phyloP scores from a whole-genome alignment of 1,284 basidiomycete genomes.

The Coriolopsis trogii region DNA sequence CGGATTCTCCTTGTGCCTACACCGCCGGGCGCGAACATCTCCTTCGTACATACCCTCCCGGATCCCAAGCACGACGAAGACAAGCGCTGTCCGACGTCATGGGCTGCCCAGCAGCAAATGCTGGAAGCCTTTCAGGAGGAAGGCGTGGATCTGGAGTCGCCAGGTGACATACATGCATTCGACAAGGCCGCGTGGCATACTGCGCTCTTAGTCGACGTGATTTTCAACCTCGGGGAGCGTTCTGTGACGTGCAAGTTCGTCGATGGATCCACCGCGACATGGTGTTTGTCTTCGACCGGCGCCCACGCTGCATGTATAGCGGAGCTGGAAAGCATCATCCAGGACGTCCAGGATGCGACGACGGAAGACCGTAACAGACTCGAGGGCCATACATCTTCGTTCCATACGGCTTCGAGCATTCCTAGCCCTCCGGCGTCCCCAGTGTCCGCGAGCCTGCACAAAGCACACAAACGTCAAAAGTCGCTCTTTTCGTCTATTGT shows the following conservation, averaged over 20 bases:
- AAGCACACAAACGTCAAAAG: slow-evolving; percentile 57
- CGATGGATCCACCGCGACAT: slow-evolving; percentile 54
- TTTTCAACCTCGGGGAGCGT: slow-evolving; percentile 54
- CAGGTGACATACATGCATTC: slow-evolving; percentile 58
- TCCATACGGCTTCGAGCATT: not conserved
- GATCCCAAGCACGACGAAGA: slow-evolving; percentile 45
- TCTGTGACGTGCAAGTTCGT: slow-evolving; percentile 56
- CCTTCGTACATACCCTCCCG: slow-evolving; percentile 69
- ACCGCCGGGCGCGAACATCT: slow-evolving; percentile 61
- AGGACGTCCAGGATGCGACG: slow-evolving; percentile 52
- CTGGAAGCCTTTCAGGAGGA: slow-evolving; percentile 45
- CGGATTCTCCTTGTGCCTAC: slow-evolving; percentile 67
- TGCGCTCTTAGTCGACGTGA: slow-evolving; percentile 57
- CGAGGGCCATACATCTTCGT: slow-evolving; percentile 1
- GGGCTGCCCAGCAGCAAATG: slow-evolving; percentile 59
- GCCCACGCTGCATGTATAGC: slow-evolving; percentile 40
- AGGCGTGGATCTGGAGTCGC: slow-evolving; percentile 30
- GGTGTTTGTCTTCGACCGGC: slow-evolving; percentile 40
- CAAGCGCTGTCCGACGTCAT: slow-evolving; percentile 53
- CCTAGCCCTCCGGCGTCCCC: slow-evolving; percentile 7
- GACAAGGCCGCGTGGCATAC: slow-evolving; percentile 65
- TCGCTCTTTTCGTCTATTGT: slow-evolving; percentile 71
- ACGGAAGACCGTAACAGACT: slow-evolving; percentile 5
- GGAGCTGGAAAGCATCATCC: slow-evolving; percentile 51
- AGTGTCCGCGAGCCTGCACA: slow-evolving; percentile 29